Percentiles rank a stretch among this genome's conserved stretches.
Evolutionary conservation across 345 rosid genomes (phyloP).

Genomic region (Cochlearia excelsa): DNA sequence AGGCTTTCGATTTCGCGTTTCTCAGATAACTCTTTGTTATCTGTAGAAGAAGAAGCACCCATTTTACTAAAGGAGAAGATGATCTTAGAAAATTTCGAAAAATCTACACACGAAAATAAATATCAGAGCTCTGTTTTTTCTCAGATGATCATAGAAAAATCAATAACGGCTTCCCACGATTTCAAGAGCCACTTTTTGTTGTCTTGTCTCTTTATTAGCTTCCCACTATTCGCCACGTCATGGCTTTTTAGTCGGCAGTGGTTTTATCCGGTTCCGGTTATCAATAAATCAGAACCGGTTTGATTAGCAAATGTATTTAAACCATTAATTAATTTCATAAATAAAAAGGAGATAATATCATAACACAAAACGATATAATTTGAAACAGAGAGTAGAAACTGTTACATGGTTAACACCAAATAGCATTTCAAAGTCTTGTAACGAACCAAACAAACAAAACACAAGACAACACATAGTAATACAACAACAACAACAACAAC

Average conservation of each 20-base stretch:
- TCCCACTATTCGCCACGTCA: conserved; percentile 31
- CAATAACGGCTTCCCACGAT: no score
- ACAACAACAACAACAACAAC: conserved; percentile 13
- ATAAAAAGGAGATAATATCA: not conserved
- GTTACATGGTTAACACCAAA: conserved; percentile 26
- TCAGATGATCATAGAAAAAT: not conserved
- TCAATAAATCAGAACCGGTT: not conserved
- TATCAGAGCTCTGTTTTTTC: conserved; percentile 11
- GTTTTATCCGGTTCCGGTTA: conserved; percentile 15
- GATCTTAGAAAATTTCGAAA: not conserved
- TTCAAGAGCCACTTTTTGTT: no score
- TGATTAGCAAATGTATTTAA: not conserved
- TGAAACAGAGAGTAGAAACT: conserved; percentile 18
- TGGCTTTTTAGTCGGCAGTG: not conserved
- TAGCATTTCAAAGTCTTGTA: conserved; percentile 24
- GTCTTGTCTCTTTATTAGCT: no score
- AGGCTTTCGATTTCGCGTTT: conserved; percentile 62
- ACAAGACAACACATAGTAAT: conserved; percentile 18
- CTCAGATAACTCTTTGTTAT: conserved; percentile 42
- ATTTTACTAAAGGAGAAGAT: conserved; percentile 28
- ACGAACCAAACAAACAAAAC: conserved; percentile 18
- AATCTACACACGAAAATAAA: not conserved
- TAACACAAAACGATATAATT: not conserved
- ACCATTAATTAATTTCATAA: not conserved
- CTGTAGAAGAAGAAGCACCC: conserved; percentile 81